Conservation (phyloP, 768 basidiomycete species). For the Tricholoma bakamatsutake region DNA sequence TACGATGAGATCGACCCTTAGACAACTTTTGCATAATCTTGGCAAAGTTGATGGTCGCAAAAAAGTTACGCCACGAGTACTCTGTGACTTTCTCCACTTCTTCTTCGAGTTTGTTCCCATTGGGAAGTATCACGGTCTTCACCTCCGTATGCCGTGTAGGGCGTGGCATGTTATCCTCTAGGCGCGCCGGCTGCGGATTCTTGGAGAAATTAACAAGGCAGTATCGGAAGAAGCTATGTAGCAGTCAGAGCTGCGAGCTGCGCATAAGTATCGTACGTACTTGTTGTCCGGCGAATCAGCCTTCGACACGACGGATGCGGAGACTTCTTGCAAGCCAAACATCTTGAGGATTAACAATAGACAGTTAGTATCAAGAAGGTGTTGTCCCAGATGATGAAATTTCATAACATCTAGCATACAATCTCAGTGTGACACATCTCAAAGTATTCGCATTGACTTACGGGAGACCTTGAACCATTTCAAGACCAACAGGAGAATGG, state of each 20-base stretch:
- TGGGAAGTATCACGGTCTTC: slow-evolving; percentile 55
- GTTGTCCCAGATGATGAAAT: slow-evolving; percentile 95
- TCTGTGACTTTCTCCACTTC: slow-evolving; percentile 91
- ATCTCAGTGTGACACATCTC: neutral
- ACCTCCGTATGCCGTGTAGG: slow-evolving; percentile 53
- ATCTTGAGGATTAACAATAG: slow-evolving; percentile 91
- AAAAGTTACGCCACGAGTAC: slow-evolving; percentile 98
- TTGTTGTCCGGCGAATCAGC: slow-evolving; percentile 86
- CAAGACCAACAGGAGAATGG: slow-evolving; percentile 80
- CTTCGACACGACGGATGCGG: slow-evolving; percentile 76
- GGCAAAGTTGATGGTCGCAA: slow-evolving; percentile 93
- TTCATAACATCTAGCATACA: slow-evolving; percentile 82
- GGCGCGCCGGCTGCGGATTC: slow-evolving; percentile 48
- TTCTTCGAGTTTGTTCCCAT: slow-evolving; percentile 73
- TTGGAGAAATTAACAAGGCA: slow-evolving; percentile 77
- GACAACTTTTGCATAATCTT: slow-evolving; percentile 98
- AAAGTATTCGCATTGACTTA: slow-evolving; percentile 34
- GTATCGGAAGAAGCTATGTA: slow-evolving; percentile 87
- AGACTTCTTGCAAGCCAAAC: slow-evolving; percentile 95
- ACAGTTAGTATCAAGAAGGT: slow-evolving; percentile 93
- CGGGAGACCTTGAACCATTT: slow-evolving; percentile 99
- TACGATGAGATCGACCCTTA: slow-evolving; percentile 90
- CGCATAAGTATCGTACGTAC: slow-evolving; percentile 31
- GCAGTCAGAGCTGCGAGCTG: slow-evolving; percentile 4
- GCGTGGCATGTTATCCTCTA: slow-evolving; percentile 63